These are phyloP conservation scores for Hemileia vastatrix DNA, from an alignment of 1,284 basidiomycete genomes.

Conservation along the genomic window DNA sequence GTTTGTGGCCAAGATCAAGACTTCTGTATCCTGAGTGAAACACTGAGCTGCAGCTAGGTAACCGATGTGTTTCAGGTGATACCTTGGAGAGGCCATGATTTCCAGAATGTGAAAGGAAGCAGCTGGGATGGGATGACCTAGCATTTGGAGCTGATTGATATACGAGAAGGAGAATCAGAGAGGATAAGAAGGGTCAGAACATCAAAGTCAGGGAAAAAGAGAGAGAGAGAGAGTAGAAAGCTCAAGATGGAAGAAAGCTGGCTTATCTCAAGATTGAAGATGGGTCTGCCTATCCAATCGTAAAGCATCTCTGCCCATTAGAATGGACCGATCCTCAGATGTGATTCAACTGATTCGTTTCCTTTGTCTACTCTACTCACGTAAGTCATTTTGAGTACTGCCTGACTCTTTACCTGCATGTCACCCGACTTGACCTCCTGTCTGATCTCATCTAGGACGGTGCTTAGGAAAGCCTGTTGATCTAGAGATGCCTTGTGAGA, in stretches of 20 bases:
- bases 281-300: no score
- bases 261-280: no score
- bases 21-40: slow-evolving; percentile 87
- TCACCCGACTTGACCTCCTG: slow-evolving; percentile 85
- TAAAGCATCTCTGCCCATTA: no score
- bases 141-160: slow-evolving; percentile 91
- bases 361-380: no score
- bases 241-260: no score
- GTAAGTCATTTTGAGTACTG: slow-evolving; percentile 91
- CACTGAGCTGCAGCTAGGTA: slow-evolving; percentile 91
- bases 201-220: no score
- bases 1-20: slow-evolving; percentile 95
- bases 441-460: slow-evolving; percentile 67
- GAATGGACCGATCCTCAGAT: no score
- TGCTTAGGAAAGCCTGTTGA: slow-evolving; percentile 46
- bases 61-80: slow-evolving; percentile 88
- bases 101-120: slow-evolving; percentile 84
- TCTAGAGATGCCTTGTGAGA: slow-evolving; percentile 48
- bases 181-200: no score
- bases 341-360: no score
- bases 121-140: slow-evolving; percentile 80
- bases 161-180: no score
- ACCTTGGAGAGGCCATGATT: slow-evolving; percentile 85
- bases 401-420: slow-evolving; percentile 92
- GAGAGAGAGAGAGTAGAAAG: no score